Conservation (phyloP, 768 basidiomycete genomes). For the Mycena latifolia region DNA sequence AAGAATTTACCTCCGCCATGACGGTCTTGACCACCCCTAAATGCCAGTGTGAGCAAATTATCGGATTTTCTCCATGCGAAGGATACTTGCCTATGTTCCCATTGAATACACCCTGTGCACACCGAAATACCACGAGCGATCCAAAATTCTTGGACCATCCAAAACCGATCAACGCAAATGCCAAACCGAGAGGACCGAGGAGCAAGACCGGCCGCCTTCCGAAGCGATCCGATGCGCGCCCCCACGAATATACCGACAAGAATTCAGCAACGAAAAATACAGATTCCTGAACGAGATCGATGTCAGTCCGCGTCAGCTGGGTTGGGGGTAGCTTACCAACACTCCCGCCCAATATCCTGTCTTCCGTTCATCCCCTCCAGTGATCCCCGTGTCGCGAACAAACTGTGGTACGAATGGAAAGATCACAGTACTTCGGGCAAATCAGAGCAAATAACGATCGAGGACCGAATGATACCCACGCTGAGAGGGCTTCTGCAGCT, state of each 20-base stretch:
- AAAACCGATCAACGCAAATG: constrained; percentile 44
- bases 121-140: constrained; percentile 41
- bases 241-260: constrained; percentile 43
- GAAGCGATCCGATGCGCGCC: constrained; percentile 45
- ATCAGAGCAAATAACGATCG: background rate
- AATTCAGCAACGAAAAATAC: constrained; percentile 45
- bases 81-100: constrained; percentile 36
- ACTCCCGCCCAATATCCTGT: constrained; percentile 49
- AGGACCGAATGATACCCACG: constrained; percentile 2
- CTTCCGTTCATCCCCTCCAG: constrained; percentile 41
- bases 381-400: constrained; percentile 44
- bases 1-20: constrained; percentile 43
- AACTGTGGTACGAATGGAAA: constrained; percentile 56
- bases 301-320: background rate
- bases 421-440: constrained; percentile 53
- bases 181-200: constrained; percentile 45
- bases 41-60: background rate
- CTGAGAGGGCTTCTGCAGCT: constrained; percentile 26
- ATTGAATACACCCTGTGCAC: constrained; percentile 45
- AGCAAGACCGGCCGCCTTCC: constrained; percentile 48
- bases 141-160: constrained; percentile 44
- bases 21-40: constrained; percentile 45
- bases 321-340: constrained; percentile 33
- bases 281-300: constrained; percentile 37
- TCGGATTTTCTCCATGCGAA: background rate